Evolutionary conservation across 2,329 filamentous ascomycete genomes (phyloP).

Genomic region (Helicocarpus griseus): DNA sequence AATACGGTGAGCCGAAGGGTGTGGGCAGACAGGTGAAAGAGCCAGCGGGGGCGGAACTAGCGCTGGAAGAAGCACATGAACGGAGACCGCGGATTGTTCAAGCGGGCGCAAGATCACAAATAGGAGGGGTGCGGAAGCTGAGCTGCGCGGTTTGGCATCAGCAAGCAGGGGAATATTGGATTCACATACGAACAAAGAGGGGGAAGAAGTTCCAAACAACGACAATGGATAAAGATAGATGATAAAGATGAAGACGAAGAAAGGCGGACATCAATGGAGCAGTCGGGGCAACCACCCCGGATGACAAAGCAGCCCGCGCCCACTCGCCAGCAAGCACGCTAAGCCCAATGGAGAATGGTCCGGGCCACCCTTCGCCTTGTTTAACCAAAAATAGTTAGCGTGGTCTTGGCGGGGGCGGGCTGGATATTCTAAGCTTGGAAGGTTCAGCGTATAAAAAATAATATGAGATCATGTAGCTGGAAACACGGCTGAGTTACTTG

Average conservation of each 20-base stretch:
- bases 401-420: too few relatives aligned
- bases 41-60: slow-evolving; percentile 5
- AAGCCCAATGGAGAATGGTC: background rate
- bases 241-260: background rate
- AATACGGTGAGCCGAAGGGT: background rate
- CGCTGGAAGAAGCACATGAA: slow-evolving; percentile 5
- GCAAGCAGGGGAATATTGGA: background rate
- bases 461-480: too few relatives aligned
- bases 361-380: background rate
- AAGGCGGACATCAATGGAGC: background rate
- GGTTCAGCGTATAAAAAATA: too few relatives aligned
- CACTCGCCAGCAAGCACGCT: background rate
- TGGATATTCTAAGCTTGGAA: too few relatives aligned
- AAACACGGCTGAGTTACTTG: too few relatives aligned
- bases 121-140: background rate
- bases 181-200: background rate
- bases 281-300: background rate
- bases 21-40: background rate
- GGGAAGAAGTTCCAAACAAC: too few relatives aligned
- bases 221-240: background rate
- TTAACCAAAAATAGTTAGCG: too few relatives aligned
- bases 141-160: background rate
- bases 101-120: background rate
- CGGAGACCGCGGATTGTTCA: background rate
- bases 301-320: background rate